Conservation (phyloP, 148 eudicot genomes). For the Amaranthus hypochondriacus region DNA sequence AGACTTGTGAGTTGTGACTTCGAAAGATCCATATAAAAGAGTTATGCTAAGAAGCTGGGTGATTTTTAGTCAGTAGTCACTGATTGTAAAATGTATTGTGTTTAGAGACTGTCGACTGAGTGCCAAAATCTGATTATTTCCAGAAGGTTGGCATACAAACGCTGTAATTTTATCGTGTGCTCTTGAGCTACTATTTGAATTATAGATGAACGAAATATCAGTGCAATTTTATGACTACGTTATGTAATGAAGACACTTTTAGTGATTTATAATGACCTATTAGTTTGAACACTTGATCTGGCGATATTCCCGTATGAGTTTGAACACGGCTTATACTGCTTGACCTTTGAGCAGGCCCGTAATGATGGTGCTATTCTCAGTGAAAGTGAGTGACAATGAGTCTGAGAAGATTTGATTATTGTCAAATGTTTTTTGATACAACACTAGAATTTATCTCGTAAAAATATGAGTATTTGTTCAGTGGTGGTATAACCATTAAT, state of each 20-base stretch:
- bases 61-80: background rate
- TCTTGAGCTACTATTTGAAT: background rate
- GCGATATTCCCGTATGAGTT: background rate
- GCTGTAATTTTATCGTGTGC: background rate
- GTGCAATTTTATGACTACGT: background rate
- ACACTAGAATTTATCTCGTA: background rate
- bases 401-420: background rate
- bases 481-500: background rate
- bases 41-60: background rate
- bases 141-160: too few species aligned
- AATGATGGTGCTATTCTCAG: background rate
- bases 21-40: background rate
- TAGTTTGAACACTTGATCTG: too few species aligned
- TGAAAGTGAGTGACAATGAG: background rate
- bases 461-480: background rate
- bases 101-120: background rate
- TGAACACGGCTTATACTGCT: background rate
- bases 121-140: background rate
- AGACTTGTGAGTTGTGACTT: background rate
- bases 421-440: background rate
- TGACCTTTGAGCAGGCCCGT: background rate
- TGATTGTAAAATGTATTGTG: background rate
- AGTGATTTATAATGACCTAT: background rate
- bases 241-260: background rate
- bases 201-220: background rate